Base-by-base conservation (phyloP, 176 grass and related monocot genomes). In the Neostapfia colusana region DNA sequence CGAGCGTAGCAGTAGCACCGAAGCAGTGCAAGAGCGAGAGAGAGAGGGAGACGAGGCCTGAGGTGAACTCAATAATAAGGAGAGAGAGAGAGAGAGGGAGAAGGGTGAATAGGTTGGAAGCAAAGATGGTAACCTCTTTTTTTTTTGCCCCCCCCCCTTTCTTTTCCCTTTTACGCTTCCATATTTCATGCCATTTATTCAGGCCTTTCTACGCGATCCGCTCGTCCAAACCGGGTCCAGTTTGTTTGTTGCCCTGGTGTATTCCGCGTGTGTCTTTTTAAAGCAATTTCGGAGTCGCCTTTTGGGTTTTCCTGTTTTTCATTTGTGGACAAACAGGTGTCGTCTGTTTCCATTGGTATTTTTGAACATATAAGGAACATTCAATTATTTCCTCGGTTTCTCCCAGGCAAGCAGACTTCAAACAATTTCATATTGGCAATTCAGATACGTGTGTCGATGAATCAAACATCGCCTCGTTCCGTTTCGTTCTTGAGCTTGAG, bases 91-190 rank as follows among this genome's bases (percentile, higher is more conserved):
- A 13, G 20, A 17, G 8, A 45, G 8, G 53, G 66, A 7, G 8
- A 13, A 25, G 20, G 67, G 49, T 57, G 53, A 70, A 63, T 35
- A 45, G 25, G 11, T 25, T 44, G 59, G 62, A 55, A 61, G 80
- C 85, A 83, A 88, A 88, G 75, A 79, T 88, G 80, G 84, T 41
- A 87, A 82, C 24, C 65, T 61, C 65, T 61, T 67, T 86, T 81
- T 40, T 55, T 70, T 5, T 1, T 71, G 12, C 3, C 6, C 35
- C 7, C 3, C 6, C 35, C 7, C 2, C 10, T 68, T 73, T 67
- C 49, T 76, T 79, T 73, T 70, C 59, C 59, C 21, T 76, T 82
- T 53, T 66, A 81, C 70, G 86, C 71, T 53, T 81, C 42, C 35
- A 43, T 65, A 15, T 76, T 36, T 63, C 67, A 20, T 81, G 57